A percentile compares a stretch with the other conserved stretches of the same genome.
Evolutionary conservation across 169 alveolate species (phyloP).

Genomic region (Plasmodium relictum): DNA sequence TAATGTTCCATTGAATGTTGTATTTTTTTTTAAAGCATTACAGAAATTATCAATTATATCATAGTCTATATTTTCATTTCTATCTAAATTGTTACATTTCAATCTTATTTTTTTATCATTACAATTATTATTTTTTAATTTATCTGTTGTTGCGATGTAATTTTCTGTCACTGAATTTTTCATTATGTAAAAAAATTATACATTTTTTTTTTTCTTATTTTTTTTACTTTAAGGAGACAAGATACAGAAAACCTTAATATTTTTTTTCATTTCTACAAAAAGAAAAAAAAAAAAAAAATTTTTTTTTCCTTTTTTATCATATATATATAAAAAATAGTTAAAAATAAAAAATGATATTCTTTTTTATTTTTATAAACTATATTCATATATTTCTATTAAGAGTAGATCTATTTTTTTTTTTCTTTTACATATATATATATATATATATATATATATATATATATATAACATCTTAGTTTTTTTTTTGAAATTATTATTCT

Average conservation of each 20-base stretch:
- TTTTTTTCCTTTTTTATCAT: conserved; percentile 38
- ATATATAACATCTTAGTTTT: no score
- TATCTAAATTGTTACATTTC: conserved; percentile 6
- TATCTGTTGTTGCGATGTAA: conserved; percentile 26
- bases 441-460: no score
- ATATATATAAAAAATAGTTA: no score
- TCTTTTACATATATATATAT: no score
- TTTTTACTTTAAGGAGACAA: background rate
- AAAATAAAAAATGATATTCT: no score
- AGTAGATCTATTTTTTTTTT: no score
- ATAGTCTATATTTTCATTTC: conserved; percentile 35
- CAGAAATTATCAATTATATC: conserved; percentile 65
- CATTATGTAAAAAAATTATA: background rate
- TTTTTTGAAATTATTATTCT: no score
- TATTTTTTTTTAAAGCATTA: conserved; percentile 47
- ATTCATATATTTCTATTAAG: no score
- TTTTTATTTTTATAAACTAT: no score
- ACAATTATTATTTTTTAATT: conserved; percentile 7
- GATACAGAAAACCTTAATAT: background rate
- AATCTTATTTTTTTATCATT: conserved; percentile 10
- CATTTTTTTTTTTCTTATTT: no score
- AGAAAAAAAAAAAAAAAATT: no score
- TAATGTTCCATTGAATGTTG: conserved; percentile 23
- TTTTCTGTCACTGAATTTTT: conserved; percentile 15
- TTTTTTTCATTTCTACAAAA: no score